Conservation (phyloP, 345 rosid species). For the Cochlearia excelsa region DNA sequence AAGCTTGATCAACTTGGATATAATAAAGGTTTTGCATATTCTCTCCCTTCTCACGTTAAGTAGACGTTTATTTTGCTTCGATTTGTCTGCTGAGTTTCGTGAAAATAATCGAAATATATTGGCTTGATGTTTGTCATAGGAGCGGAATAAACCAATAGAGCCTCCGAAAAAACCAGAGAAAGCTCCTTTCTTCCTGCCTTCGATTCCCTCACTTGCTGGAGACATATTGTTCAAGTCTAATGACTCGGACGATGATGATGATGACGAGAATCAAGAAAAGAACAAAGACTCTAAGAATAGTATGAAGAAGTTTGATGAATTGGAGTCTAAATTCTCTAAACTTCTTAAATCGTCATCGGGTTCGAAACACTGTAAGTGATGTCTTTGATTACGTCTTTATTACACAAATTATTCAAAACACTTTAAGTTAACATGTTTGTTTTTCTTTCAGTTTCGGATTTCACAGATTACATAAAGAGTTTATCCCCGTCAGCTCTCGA, state of each 20-base stretch:
- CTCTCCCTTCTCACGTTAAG: not conserved
- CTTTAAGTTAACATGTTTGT: not conserved
- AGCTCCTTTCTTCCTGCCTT: conserved; percentile 93
- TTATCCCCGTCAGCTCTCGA: conserved; percentile 86
- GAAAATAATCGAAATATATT: not conserved
- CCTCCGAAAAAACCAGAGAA: conserved; percentile 87
- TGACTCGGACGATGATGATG: conserved; percentile 41
- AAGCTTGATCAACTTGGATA: conserved; percentile 86
- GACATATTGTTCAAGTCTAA: conserved; percentile 68
- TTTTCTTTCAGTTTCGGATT: conserved; percentile 51
- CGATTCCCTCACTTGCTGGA: conserved; percentile 81
- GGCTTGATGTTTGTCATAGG: conserved; percentile 41
- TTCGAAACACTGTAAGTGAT: conserved; percentile 56
- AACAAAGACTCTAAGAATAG: conserved; percentile 35
- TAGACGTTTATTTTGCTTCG: not conserved
- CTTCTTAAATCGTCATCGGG: conserved; percentile 59
- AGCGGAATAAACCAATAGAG: conserved; percentile 86
- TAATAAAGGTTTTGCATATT: conserved; percentile 63
- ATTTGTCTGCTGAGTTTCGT: not conserved
- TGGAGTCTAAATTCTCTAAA: conserved; percentile 49
- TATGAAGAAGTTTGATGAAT: conserved; percentile 36
- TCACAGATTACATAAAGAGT: conserved; percentile 78
- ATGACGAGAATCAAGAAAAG: conserved; percentile 37
- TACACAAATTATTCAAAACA: not conserved
- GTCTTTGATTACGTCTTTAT: not conserved